phyloP scores from a whole-genome alignment of 192 early-diverging fungal genomes.

The Phycomyces blakesleeanus region DNA sequence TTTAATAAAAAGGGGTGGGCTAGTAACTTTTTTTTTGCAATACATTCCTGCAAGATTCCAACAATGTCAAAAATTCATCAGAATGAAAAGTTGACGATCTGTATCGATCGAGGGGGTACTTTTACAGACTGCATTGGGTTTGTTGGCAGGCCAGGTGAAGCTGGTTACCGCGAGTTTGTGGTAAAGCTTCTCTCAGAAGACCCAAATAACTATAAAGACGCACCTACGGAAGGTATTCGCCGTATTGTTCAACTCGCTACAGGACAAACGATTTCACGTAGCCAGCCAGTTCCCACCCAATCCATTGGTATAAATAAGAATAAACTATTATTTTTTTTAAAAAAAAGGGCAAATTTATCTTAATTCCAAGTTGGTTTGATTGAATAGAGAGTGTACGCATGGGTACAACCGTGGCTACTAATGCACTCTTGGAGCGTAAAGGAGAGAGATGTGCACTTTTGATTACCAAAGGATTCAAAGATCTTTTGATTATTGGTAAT shows the following conservation, averaged over 20 bases:
- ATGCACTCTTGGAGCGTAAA: constrained; percentile 81
- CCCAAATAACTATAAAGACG: constrained; percentile 85
- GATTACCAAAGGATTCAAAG: constrained; percentile 90
- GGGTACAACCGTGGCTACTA: constrained; percentile 98
- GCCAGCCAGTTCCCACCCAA: constrained; percentile 67
- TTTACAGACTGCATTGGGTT: constrained; percentile 94
- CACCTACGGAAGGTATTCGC: constrained; percentile 91
- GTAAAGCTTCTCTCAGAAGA: constrained; percentile 92
- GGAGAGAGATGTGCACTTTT: constrained; percentile 87
- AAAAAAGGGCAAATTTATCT: background rate
- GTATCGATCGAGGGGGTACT: constrained; percentile 94
- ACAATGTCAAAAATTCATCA: background rate
- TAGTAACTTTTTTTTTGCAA: too few species aligned
- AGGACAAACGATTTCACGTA: constrained; percentile 62
- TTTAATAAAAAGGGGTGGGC: too few species aligned
- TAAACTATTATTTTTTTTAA: too few species aligned
- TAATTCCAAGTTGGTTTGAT: background rate
- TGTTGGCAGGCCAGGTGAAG: constrained; percentile 51
- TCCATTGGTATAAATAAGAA: constrained; percentile 50
- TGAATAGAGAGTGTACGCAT: constrained; percentile 65
- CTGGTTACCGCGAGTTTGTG: constrained; percentile 57
- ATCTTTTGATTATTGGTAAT: constrained; percentile 61
- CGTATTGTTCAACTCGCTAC: constrained; percentile 80
- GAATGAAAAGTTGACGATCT: constrained; percentile 41
- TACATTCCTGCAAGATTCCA: background rate